phyloP scores from a whole-genome alignment of 768 basidiomycete genomes.

The Lentinus tigrinus region DNA sequence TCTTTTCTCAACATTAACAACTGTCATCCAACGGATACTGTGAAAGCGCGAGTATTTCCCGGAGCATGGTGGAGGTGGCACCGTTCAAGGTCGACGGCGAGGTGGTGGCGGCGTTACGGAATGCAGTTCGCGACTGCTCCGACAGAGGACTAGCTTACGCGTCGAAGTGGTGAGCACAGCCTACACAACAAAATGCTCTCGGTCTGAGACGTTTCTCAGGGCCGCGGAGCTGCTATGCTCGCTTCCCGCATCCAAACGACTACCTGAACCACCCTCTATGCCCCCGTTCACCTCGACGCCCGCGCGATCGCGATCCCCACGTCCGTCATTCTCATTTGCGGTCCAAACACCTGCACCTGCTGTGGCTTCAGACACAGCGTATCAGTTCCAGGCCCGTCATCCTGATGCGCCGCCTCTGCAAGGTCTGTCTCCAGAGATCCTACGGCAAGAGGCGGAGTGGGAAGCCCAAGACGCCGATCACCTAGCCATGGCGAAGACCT shows the following conservation, averaged over 20 bases:
- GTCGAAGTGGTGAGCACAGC: constrained; percentile 66
- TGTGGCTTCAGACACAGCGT: constrained; percentile 16
- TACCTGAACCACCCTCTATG: constrained; percentile 25
- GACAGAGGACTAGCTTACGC: constrained; percentile 69
- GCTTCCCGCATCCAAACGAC: constrained; percentile 49
- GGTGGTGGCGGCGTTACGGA: constrained; percentile 54
- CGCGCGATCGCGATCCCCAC: constrained; percentile 37
- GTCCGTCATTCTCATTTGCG: constrained; percentile 9
- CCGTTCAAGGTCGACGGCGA: constrained; percentile 41
- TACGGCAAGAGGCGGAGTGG: constrained; percentile 41
- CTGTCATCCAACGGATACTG: no score
- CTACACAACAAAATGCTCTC: background rate
- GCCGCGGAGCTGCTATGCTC: constrained; percentile 73
- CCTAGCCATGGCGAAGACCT: constrained; percentile 69
- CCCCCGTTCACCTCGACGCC: constrained; percentile 60
- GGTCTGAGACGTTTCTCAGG: constrained; percentile 40
- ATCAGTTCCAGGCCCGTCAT: constrained; percentile 25
- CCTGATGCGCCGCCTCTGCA: constrained; percentile 37
- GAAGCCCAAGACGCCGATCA: constrained; percentile 68
- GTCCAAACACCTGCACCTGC: constrained; percentile 6
- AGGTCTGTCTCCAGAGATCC: constrained; percentile 33
- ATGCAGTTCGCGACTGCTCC: constrained; percentile 68
- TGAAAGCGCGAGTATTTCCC: background rate
- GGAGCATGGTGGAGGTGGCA: constrained; percentile 4
- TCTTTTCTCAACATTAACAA: no score